Base-by-base conservation (phyloP, 768 basidiomycete genomes). In the Hortiboletus flavorubellus region DNA sequence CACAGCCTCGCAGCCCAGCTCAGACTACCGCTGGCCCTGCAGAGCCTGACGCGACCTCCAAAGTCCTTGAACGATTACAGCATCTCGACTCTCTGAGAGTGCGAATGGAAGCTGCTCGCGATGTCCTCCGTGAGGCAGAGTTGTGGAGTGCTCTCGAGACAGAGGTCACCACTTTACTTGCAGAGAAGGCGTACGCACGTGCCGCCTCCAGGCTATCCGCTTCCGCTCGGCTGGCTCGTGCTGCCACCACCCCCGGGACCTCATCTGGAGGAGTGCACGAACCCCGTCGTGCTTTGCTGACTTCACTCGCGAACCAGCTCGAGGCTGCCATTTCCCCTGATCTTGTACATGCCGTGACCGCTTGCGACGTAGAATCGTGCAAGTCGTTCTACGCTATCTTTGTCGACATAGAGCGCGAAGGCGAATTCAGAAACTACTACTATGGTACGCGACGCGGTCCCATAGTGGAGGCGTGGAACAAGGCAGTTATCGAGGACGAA, bases 131-230 rank as follows among this genome's bases (percentile, higher is more conserved):
- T 26, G 96, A 98, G 68, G 95, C 97, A 12, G 95, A 98, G 76
- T 91, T 88, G 60, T 99, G 97, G 97, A 91, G 88, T 54, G 91
- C 92, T 2, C 80, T 99, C 44, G 97, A 98, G 69, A 80, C 89
- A 35, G 97, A 99, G 73, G 89, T 97, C 45, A 91, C 89, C 0
- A 78, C 87, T 3, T 80, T 96, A n/a, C 79, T 98, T 40, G 73
- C 79, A 14, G 90, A 93, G 61, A 80, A 82, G 63, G 84, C 78
- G 59, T 96, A 91, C 66, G 82, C 82, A 47, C 93, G 94, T 67
- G 96, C 96, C 0, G 95, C 95, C n/a, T 88, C 90, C 59, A 78
- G 96, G 56, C 75, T 99, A 11, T 88, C 87, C 0, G 96, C 98
- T 62, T 96, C 97, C 3, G 87, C 79, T 63, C 86, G 85, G 67